A percentile compares a stretch with the other conserved stretches of the same genome.
phyloP scores from a whole-genome alignment of 169 alveolate genomes.

The Plasmodium fragile region DNA sequence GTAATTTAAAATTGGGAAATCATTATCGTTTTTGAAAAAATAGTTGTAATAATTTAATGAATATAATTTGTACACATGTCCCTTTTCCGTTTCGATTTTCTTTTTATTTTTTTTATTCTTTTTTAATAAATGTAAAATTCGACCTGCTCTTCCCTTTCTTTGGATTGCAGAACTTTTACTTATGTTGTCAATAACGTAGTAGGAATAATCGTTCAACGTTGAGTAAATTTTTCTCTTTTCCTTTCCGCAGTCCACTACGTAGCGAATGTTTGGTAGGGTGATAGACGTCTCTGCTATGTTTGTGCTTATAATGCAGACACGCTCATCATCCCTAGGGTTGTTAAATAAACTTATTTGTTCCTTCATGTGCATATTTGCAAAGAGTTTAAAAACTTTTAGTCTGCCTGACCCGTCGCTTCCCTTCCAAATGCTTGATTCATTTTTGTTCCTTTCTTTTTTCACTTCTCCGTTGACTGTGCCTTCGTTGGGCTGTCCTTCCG shows the following conservation, averaged over 20 bases:
- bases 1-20: constrained; percentile 66
- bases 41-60: constrained; percentile 73
- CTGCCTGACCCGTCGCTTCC: constrained; percentile 85
- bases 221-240: constrained; percentile 94
- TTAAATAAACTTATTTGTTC: constrained; percentile 85
- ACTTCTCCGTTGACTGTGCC: constrained; percentile 29
- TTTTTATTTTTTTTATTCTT: constrained; percentile 73
- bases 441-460: constrained; percentile 47
- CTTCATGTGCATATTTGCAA: constrained; percentile 86
- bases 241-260: constrained; percentile 97
- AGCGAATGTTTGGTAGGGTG: constrained; percentile 98
- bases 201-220: constrained; percentile 89
- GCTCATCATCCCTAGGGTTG: constrained; percentile 91
- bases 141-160: constrained; percentile 99
- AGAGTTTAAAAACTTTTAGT: constrained; percentile 87
- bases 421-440: constrained; percentile 78
- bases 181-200: constrained; percentile 91
- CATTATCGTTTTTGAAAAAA: constrained; percentile 74
- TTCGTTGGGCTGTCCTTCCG: constrained; percentile 10
- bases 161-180: constrained; percentile 95
- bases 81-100: constrained; percentile 72
- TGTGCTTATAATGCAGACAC: constrained; percentile 97
- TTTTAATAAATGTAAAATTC: constrained; percentile 82
- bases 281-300: constrained; percentile 99
- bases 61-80: constrained; percentile 76